phyloP scores from a whole-genome alignment of 495 filamentous ascomycete species.

The Lentithecium fluviatile region DNA sequence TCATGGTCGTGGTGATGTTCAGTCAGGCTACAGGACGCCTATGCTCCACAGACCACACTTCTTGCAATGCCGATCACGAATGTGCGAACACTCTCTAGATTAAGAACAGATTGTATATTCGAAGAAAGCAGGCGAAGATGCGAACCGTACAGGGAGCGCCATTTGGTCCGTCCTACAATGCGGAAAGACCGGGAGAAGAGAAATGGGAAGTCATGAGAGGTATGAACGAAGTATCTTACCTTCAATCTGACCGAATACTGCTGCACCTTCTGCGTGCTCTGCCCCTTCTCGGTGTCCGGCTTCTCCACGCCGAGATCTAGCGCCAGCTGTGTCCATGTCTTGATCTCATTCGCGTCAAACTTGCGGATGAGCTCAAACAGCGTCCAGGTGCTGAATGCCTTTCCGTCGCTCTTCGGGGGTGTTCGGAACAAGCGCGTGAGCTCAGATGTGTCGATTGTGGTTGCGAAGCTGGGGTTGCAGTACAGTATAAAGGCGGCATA shows the following conservation, averaged over 20 bases:
- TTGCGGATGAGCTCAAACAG: slow-evolving; percentile 80
- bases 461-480: slow-evolving; percentile 55
- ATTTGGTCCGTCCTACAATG: no score
- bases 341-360: slow-evolving; percentile 83
- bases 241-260: slow-evolving; percentile 95
- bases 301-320: slow-evolving; percentile 87
- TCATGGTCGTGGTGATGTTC: no score
- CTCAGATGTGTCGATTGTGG: slow-evolving; percentile 50
- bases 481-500: slow-evolving; percentile 88
- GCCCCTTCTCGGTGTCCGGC: slow-evolving; percentile 77
- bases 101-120: no score
- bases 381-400: slow-evolving; percentile 80
- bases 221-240: slow-evolving; percentile 57
- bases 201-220: no score
- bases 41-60: no score
- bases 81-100: no score
- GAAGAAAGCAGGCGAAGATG: no score
- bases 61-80: no score
- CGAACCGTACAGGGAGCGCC: no score
- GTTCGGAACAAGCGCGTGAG: slow-evolving; percentile 77
- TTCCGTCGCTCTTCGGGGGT: slow-evolving; percentile 89
- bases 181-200: no score
- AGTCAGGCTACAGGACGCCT: no score
- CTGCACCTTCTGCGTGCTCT: slow-evolving; percentile 95
- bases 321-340: slow-evolving; percentile 93